Percentiles rank a stretch among this genome's conserved stretches.
These are phyloP conservation scores for Aechmea fasciata DNA, from an alignment of 176 grass and related monocot species.

Conservation along the genomic window DNA sequence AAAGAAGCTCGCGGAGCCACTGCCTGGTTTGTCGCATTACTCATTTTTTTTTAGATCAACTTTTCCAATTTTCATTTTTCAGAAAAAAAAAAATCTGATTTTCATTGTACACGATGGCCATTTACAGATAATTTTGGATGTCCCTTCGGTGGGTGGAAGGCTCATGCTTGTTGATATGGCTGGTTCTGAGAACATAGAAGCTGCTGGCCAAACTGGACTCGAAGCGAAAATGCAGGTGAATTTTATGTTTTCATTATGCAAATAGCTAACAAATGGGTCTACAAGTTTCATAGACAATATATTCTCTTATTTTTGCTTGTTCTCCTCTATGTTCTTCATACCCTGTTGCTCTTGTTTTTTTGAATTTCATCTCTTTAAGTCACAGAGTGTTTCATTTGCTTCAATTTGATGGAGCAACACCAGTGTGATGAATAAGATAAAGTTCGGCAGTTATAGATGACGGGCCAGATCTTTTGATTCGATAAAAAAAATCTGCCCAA, in stretches of 20 bases:
- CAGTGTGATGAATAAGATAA: too few relatives aligned
- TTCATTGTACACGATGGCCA: neutral
- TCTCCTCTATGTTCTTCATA: neutral
- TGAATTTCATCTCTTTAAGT: too few relatives aligned
- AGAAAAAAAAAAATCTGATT: neutral
- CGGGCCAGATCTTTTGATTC: too few relatives aligned
- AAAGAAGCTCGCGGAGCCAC: constrained; percentile 81
- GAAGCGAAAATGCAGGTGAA: constrained; percentile 95
- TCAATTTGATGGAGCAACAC: too few relatives aligned
- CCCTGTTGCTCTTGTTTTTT: too few relatives aligned
- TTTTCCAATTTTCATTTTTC: neutral
- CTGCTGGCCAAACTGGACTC: constrained; percentile 71
- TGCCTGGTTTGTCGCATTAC: constrained; percentile 56
- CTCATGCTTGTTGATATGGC: constrained; percentile 96
- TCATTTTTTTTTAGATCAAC: neutral
- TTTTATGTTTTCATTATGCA: neutral
- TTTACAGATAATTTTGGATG: constrained; percentile 77
- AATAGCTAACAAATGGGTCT: neutral
- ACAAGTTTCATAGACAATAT: neutral
- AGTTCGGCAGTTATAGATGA: too few relatives aligned
- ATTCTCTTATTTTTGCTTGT: neutral
- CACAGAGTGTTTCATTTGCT: too few relatives aligned
- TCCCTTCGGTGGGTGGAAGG: constrained; percentile 88
- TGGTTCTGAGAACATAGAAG: constrained; percentile 95
- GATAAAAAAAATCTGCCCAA: neutral